Base-by-base conservation (phyloP, 1,284 basidiomycete genomes). In the Microstroma glucosiphilum region DNA sequence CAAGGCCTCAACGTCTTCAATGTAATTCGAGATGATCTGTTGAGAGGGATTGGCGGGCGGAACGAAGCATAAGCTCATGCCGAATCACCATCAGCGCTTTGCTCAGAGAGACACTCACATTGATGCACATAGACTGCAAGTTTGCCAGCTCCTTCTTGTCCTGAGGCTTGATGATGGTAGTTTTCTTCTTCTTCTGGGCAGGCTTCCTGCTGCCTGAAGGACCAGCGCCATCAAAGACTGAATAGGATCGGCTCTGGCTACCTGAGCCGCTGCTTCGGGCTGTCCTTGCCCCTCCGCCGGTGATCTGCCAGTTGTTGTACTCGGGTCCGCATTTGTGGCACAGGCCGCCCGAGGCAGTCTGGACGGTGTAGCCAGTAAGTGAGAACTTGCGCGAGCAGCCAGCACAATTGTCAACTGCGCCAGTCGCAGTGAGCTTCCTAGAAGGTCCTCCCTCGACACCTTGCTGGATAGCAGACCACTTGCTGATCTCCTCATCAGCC, bases 1-100 rank as follows among this genome's bases (percentile, higher is more conserved):
- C 6, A 97, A 82, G 0, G 89, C 88, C 66, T 96, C 92, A 15
- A 96, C 88, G 66, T 93, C 88, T 64, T 93, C 86, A 61, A 97
- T 96, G 75, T 91, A 86, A 56, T 86, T 84, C 30, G 89, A 88
- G 63, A 97, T 87, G 37, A 96, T 82, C 88, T 93, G 64, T 42
- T 40, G 57, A 12, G 13, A 4, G 43, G 12, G 3, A 21, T 48
- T 4, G 17, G 30, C 6, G 40, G 46, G 57, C 40, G 65, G 49
- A n/a, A 15, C 46, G 43, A 48, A 48, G 43, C 17, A 21, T 17
- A 3, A 37, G 30, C 30, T 37, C 15, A 21, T 54, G 37, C 19
- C 40, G 54, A 21, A 19, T 88, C 82, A 55, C 94, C 90, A 72
- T 91, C 94, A 19, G 91, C 71, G 3, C 87, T 85, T 12, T 88